Evolutionary conservation across 2,329 filamentous ascomycete genomes (phyloP).

Genomic region (Sporothrix protearum): DNA sequence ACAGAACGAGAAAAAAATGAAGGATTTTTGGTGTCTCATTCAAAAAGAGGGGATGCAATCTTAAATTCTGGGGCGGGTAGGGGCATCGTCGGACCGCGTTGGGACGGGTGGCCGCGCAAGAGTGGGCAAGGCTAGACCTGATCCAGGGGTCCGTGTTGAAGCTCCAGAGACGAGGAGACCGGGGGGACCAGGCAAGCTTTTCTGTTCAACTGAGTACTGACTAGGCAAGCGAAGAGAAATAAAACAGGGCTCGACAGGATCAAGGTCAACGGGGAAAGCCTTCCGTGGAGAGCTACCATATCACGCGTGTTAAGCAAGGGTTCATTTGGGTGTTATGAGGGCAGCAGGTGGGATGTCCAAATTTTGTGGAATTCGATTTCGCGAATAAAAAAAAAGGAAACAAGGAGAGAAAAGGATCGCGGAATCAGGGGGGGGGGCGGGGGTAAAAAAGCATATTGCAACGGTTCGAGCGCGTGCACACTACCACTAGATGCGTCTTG

Average conservation of each 20-base stretch:
- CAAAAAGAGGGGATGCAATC: constrained; percentile 13
- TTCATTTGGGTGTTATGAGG: not conserved
- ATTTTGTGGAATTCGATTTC: constrained; percentile 9
- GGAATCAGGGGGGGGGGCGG: not conserved
- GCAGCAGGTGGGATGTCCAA: not conserved
- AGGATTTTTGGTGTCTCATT: not conserved
- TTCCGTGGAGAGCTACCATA: not conserved
- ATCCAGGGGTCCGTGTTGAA: not conserved
- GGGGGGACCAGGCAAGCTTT: not conserved
- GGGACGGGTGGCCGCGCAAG: constrained; percentile 1
- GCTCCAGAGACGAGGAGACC: not conserved
- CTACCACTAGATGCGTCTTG: not conserved
- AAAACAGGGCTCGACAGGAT: not conserved
- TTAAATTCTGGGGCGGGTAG: constrained; percentile 12
- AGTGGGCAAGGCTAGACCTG: constrained; percentile 4
- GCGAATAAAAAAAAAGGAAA: not conserved
- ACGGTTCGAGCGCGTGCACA: not conserved
- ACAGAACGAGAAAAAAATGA: not conserved
- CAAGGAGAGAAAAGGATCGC: too few species aligned
- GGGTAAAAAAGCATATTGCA: not conserved
- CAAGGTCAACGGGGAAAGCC: not conserved
- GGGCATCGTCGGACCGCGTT: not conserved
- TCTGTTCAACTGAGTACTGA: too few species aligned
- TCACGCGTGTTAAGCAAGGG: constrained; percentile 1
- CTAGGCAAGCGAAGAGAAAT: not conserved